Percentiles rank a stretch among this genome's conserved stretches.
phyloP scores from a whole-genome alignment of 2,329 filamentous ascomycete genomes.

The Aspergillus neotritici region DNA sequence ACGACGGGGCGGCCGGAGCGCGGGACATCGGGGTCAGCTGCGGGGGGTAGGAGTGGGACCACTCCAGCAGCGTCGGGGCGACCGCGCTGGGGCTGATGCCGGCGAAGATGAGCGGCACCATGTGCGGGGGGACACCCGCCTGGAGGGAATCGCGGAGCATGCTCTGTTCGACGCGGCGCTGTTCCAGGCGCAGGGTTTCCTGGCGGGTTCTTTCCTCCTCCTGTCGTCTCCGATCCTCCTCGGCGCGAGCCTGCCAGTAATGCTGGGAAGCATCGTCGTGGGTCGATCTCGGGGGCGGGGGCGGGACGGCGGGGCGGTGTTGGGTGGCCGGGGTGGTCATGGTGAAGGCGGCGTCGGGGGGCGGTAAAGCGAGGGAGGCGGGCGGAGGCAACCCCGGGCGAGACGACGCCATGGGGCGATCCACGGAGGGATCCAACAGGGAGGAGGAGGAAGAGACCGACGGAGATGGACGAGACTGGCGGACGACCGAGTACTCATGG shows the following conservation, averaged over 20 bases:
- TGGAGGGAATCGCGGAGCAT: constrained; percentile 65
- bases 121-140: constrained; percentile 65
- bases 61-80: constrained; percentile 59
- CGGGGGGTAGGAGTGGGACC: constrained; percentile 61
- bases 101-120: constrained; percentile 70
- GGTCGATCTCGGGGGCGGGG: constrained; percentile 61
- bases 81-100: constrained; percentile 61
- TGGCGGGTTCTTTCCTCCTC: constrained; percentile 64
- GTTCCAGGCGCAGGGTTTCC: constrained; percentile 64
- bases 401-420: constrained; percentile 60
- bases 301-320: constrained; percentile 47
- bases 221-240: constrained; percentile 60
- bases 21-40: constrained; percentile 23
- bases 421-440: constrained; percentile 39
- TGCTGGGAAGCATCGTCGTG: constrained; percentile 65
- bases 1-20: constrained; percentile 19
- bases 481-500: constrained; percentile 46
- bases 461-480: constrained; percentile 38
- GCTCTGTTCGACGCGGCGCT: constrained; percentile 65
- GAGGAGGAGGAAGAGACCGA: constrained; percentile 30
- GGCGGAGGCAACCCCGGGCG: constrained; percentile 66
- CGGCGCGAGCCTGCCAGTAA: constrained; percentile 64
- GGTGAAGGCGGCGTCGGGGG: constrained; percentile 24
- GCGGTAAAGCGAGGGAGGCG: constrained; percentile 58
- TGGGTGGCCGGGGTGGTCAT: constrained; percentile 43